phyloP scores from a whole-genome alignment of 75 land plant genomes.

The Cunninghamia lanceolata region DNA sequence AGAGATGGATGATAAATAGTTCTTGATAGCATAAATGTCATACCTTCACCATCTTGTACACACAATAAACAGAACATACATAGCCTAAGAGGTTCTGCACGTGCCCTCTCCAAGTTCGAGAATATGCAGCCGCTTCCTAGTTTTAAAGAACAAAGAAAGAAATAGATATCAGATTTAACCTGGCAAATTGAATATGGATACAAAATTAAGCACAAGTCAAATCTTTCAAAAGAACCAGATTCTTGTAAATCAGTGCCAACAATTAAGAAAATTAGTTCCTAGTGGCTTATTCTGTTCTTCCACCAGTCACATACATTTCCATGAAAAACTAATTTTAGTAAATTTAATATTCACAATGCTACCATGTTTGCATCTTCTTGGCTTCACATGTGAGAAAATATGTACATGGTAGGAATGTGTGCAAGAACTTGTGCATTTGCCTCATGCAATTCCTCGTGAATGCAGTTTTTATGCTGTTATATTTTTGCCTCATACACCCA shows the following conservation, averaged over 20 bases:
- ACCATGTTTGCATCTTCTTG: not conserved
- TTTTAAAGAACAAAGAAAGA: not conserved
- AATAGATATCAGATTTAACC: not conserved
- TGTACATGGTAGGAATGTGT: not conserved
- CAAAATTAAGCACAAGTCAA: not conserved
- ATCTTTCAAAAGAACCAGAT: not conserved
- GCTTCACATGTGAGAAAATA: not conserved
- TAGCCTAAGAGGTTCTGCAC: conserved; percentile 85
- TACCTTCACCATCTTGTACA: conserved; percentile 92
- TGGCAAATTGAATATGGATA: not conserved
- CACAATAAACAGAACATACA: conserved; percentile 81
- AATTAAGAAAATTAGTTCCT: not conserved
- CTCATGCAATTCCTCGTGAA: not conserved
- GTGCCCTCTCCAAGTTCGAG: conserved; percentile 92
- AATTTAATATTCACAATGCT: not conserved
- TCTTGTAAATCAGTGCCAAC: not conserved
- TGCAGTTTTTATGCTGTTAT: not conserved
- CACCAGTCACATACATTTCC: not conserved
- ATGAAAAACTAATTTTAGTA: not conserved
- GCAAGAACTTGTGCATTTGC: not conserved
- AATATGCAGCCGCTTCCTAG: conserved; percentile 88
- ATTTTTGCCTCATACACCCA: not conserved
- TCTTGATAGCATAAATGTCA: not conserved
- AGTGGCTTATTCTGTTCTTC: not conserved
- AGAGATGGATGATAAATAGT: not conserved